These are phyloP conservation scores for Globisporangium viniferum DNA, from an alignment of 352 stramenopile genomes.

Conservation along the genomic window DNA sequence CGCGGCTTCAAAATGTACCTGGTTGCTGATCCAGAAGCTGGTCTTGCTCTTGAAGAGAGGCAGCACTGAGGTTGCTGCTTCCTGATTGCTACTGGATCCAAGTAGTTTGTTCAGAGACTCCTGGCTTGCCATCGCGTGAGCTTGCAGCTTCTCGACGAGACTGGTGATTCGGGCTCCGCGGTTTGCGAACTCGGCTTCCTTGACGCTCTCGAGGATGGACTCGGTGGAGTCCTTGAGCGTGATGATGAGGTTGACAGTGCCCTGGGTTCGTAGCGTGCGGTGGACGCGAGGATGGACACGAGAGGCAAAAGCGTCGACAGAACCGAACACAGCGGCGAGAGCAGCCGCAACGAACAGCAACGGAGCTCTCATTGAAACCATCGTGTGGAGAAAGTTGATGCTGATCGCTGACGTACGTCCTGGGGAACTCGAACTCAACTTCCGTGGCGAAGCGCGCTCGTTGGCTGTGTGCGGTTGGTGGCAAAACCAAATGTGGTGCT, in stretches of 20 bases:
- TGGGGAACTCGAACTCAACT: no score
- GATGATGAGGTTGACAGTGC: slow-evolving; percentile 31
- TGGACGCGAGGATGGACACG: slow-evolving; percentile 15
- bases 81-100: background rate
- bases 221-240: slow-evolving; percentile 21
- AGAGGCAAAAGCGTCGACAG: no score
- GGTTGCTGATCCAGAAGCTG: slow-evolving; percentile 20
- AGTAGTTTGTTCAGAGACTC: background rate
- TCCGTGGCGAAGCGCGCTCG: no score
- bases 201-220: slow-evolving; percentile 12
- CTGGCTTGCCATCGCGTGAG: background rate
- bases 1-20: slow-evolving; percentile 16
- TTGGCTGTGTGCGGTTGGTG: no score
- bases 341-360: no score
- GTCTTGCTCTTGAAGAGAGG: slow-evolving; percentile 12
- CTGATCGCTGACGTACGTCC: no score
- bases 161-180: slow-evolving; percentile 14
- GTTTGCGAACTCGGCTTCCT: slow-evolving; percentile 11
- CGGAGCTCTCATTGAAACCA: no score
- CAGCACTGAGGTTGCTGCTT: background rate
- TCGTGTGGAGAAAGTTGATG: no score
- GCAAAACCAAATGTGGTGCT: no score
- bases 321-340: no score
- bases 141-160: slow-evolving; percentile 16
- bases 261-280: slow-evolving; percentile 20